Percentiles rank a stretch among this genome's conserved stretches.
These are phyloP conservation scores for Phlebiopsis flavidoalba DNA, from an alignment of 768 basidiomycete species.

Conservation along the genomic window DNA sequence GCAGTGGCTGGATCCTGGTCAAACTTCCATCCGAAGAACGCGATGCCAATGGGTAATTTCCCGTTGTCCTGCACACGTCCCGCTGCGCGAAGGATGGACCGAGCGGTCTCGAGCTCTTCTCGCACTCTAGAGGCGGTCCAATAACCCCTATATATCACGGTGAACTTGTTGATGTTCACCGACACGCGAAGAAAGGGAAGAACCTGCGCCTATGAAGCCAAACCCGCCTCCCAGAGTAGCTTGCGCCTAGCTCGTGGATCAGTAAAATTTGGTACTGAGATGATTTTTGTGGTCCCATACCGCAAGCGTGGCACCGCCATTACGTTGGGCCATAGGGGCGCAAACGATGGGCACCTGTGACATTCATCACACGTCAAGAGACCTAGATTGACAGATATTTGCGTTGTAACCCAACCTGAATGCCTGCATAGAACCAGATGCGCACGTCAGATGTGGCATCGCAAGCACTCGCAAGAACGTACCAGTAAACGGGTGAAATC, in stretches of 20 bases:
- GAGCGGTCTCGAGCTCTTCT: slow-evolving; percentile 50
- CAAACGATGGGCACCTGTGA: slow-evolving; percentile 50
- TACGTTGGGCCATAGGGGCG: slow-evolving; percentile 69
- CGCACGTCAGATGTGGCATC: background rate
- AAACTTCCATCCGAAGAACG: slow-evolving; percentile 68
- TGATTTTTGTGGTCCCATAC: slow-evolving; percentile 12
- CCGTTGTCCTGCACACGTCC: slow-evolving; percentile 12
- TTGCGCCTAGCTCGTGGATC: slow-evolving; percentile 30
- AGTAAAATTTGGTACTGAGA: background rate
- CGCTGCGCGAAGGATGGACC: slow-evolving; percentile 29
- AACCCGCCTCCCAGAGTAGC: slow-evolving; percentile 69
- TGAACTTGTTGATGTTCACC: background rate
- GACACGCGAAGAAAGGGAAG: slow-evolving; percentile 2
- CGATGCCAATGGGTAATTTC: slow-evolving; percentile 60
- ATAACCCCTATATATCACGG: slow-evolving; percentile 38
- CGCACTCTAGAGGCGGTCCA: slow-evolving; percentile 37
- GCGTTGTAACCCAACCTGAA: slow-evolving; percentile 16
- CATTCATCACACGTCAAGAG: background rate
- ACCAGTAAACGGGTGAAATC: slow-evolving; percentile 45
- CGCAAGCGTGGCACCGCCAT: slow-evolving; percentile 45
- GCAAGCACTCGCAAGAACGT: slow-evolving; percentile 11
- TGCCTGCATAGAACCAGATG: slow-evolving; percentile 29
- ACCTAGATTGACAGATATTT: background rate
- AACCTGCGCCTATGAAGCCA: slow-evolving; percentile 69
- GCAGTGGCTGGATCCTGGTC: slow-evolving; percentile 40